Percentiles rank a stretch among this genome's conserved stretches.
phyloP scores from a whole-genome alignment of 169 alveolate genomes.

The Eimeria nieschulzi region DNA sequence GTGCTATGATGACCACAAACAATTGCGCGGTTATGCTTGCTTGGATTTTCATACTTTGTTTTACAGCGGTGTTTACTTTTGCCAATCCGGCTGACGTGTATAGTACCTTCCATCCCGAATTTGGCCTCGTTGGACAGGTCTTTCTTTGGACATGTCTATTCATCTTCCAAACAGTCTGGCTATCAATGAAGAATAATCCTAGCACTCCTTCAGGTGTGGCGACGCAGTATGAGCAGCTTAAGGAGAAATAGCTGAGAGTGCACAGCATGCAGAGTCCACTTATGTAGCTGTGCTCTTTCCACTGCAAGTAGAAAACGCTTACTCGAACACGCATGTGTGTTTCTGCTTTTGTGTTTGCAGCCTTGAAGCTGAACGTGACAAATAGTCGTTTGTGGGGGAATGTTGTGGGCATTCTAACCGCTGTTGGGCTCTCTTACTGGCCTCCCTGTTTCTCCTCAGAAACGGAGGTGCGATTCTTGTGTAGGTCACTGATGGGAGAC shows the following conservation, averaged over 20 bases:
- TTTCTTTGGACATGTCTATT: conserved; percentile 1
- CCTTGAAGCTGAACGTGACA: conserved; percentile 19
- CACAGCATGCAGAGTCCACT: not conserved
- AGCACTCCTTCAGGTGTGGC: not conserved
- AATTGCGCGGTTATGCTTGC: not conserved
- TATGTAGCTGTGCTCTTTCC: not conserved
- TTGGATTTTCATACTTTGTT: not conserved
- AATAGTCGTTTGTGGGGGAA: conserved; percentile 14
- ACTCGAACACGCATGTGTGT: not conserved
- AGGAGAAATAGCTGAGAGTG: too few species aligned
- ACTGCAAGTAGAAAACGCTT: too few species aligned
- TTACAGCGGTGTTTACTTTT: not conserved
- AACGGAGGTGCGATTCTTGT: conserved; percentile 11
- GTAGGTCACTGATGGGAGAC: conserved; percentile 16
- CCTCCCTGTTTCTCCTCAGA: conserved; percentile 21
- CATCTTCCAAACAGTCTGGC: conserved; percentile 21
- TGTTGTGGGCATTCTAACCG: conserved; percentile 1
- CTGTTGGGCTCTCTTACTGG: not conserved
- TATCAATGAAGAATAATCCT: not conserved
- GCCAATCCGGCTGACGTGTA: conserved; percentile 5
- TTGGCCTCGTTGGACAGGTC: conserved; percentile 7
- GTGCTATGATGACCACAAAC: conserved; percentile 18
- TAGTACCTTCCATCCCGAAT: conserved; percentile 2
- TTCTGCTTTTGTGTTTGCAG: not conserved
- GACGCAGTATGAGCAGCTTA: not conserved